Evolutionary conservation across 2,329 filamentous ascomycete genomes (phyloP).

Genomic region (Trichoderma arundinaceum): DNA sequence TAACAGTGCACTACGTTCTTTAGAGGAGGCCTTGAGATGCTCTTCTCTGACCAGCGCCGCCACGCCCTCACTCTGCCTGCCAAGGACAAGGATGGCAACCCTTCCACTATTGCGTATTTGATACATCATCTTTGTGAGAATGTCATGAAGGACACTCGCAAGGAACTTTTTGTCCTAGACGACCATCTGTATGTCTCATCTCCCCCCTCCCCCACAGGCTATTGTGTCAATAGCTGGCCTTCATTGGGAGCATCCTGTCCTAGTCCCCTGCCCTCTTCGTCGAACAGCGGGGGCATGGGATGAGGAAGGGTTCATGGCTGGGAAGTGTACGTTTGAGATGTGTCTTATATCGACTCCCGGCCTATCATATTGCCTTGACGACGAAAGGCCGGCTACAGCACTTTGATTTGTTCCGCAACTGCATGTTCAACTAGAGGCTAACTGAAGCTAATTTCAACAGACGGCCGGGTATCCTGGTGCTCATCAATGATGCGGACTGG

Average conservation of each 20-base stretch:
- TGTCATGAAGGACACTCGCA: conserved; percentile 82
- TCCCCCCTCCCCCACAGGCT: conserved; percentile 13
- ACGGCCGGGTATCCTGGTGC: conserved; percentile 90
- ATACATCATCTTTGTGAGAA: conserved; percentile 80
- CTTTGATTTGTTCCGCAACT: conserved; percentile 7
- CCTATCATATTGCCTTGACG: neutral
- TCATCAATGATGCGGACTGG: conserved; percentile 99
- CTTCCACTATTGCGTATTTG: conserved; percentile 74
- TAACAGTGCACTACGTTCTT: conserved; percentile 33
- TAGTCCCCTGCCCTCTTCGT: neutral
- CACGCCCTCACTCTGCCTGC: conserved; percentile 73
- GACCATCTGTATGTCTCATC: conserved; percentile 75
- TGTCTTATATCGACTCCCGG: neutral
- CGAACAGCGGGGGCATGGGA: neutral
- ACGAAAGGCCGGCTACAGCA: neutral
- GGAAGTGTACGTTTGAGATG: neutral
- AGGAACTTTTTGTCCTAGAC: conserved; percentile 89
- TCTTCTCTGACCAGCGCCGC: conserved; percentile 83
- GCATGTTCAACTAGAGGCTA: conserved; percentile 4
- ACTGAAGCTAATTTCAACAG: conserved; percentile 52
- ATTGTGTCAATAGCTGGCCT: conserved; percentile 12
- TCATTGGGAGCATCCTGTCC: conserved; percentile 16
- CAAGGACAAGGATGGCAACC: conserved; percentile 61
- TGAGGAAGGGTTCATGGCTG: neutral
- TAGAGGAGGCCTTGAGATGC: conserved; percentile 90